These are phyloP conservation scores for Chlorella sp. DNA, from an alignment of 139 green algal genomes.

Conservation along the genomic window DNA sequence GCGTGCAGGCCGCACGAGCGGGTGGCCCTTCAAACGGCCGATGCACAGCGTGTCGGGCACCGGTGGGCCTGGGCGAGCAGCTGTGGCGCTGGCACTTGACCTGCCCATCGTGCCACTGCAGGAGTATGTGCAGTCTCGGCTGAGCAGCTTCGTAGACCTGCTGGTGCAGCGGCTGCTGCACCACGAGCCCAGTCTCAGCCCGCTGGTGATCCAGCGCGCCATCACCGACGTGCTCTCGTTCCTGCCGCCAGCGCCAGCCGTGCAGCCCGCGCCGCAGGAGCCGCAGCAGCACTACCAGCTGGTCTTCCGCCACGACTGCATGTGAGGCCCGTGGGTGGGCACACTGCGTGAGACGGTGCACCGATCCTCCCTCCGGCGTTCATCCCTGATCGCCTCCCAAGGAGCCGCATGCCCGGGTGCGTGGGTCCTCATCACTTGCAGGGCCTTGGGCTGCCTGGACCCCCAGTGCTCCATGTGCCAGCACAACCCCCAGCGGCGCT, in stretches of 20 bases:
- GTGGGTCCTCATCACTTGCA: too few species aligned
- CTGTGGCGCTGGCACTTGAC: too few species aligned
- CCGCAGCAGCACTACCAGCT: slow-evolving; percentile 67
- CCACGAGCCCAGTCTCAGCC: slow-evolving; percentile 34
- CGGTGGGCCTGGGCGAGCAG: too few species aligned
- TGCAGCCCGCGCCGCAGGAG: slow-evolving; percentile 46
- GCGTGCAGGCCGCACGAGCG: too few species aligned
- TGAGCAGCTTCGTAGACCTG: slow-evolving; percentile 3
- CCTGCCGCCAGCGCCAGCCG: slow-evolving; percentile 29
- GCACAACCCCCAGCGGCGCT: slow-evolving; percentile 79
- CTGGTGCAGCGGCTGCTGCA: slow-evolving; percentile 14
- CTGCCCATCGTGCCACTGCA: not conserved
- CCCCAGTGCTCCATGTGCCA: slow-evolving; percentile 79
- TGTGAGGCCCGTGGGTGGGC: slow-evolving; percentile 64
- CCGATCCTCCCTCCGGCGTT: not conserved
- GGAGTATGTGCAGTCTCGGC: not conserved
- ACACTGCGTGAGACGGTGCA: not conserved
- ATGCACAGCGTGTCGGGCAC: too few species aligned
- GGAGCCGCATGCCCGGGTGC: too few species aligned
- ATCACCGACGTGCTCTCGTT: slow-evolving; percentile 34
- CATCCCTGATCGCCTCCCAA: too few species aligned
- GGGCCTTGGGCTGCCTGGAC: slow-evolving; percentile 77
- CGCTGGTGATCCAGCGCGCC: slow-evolving; percentile 39
- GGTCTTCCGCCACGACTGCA: slow-evolving; percentile 85
- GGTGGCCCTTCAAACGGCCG: too few species aligned